These are phyloP conservation scores for Fusarium sp. DNA, from an alignment of 2,329 filamentous ascomycete genomes.

Conservation along the genomic window DNA sequence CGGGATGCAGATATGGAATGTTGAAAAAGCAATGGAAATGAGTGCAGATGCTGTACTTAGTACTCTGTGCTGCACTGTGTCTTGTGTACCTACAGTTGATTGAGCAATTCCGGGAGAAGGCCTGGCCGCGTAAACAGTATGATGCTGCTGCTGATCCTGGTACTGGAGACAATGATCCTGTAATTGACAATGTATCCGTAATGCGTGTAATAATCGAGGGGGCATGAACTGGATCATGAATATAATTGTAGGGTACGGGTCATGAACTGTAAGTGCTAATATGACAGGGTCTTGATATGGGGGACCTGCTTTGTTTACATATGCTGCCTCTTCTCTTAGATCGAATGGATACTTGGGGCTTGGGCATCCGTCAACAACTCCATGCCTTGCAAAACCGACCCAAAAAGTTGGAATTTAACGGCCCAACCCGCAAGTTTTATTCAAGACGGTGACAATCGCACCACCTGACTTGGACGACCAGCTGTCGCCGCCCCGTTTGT, in stretches of 20 bases:
- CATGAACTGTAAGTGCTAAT: neutral
- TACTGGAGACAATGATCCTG: constrained; percentile 18
- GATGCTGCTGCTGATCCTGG: constrained; percentile 3
- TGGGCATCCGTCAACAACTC: constrained; percentile 37
- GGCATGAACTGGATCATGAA: constrained; percentile 32
- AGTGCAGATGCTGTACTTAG: neutral
- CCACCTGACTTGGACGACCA: constrained; percentile 45
- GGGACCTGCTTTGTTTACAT: constrained; percentile 44
- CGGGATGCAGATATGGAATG: constrained; percentile 34
- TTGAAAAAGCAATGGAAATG: constrained; percentile 34
- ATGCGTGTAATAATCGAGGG: constrained; percentile 17
- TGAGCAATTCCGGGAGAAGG: constrained; percentile 8
- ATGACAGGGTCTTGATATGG: constrained; percentile 26
- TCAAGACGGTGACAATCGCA: constrained; percentile 43
- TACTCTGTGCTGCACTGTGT: neutral
- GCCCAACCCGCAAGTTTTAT: constrained; percentile 38
- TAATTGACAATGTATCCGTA: constrained; percentile 18
- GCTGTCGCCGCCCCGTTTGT: constrained; percentile 42
- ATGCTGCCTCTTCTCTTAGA: constrained; percentile 30
- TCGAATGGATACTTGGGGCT: constrained; percentile 34
- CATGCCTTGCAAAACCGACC: constrained; percentile 40
- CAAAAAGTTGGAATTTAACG: constrained; percentile 29
- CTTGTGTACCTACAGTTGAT: constrained; percentile 27
- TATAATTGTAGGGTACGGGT: constrained; percentile 16
- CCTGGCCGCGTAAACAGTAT: constrained; percentile 1